Evolutionary conservation across 2,329 filamentous ascomycete genomes (phyloP), one percentile per base, ranked within the genome.

Genomic region (Claviceps sp.): DNA sequence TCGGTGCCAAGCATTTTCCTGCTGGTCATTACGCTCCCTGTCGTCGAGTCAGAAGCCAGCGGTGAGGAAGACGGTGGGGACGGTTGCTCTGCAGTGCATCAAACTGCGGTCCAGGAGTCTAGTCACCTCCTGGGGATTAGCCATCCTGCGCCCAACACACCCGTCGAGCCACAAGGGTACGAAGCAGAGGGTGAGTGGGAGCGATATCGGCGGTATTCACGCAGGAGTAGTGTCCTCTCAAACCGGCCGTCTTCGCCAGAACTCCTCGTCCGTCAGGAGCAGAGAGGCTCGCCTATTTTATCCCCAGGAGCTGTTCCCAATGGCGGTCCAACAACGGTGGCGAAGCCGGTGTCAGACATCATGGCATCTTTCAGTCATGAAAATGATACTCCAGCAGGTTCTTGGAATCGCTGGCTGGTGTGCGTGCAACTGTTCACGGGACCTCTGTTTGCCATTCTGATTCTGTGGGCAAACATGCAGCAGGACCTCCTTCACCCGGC

Each of bases 1-100:
- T 90, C 90, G 7, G 84, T 89, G n/a, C 87, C 90, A 1, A 94
- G 86, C 59, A 89, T 98, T 40, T 87, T 98, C 56, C 70, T 97
- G 2, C 74, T 98, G 4, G 91, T 91, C 0, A 81, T 93, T 47
- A 98, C 93, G 0, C 68, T 98, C 4, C 93, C 94, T 0, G 89
- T 98, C 0, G 87, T 95, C 5, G 91, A 97, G 60, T 78, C 79
- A 1, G 77, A 79, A 43, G 75, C 79, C 20, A 73, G 76, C 7
- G 77, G 81, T 4, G 60, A 81, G 9, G 59, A 47, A 38, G 13
- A 11, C 13, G 18, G 18, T 4, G 24, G 1, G 13, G 43, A 30
- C 11, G 60, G 81, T 9, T 58, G 49, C 22, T 62, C 60, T 5
- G n/a, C 59, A 7, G 55, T 59, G 4, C 62, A 61, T 47, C n/a